phyloP scores from a whole-genome alignment of 1,284 basidiomycete species.

The Boletus albobrunnescens region DNA sequence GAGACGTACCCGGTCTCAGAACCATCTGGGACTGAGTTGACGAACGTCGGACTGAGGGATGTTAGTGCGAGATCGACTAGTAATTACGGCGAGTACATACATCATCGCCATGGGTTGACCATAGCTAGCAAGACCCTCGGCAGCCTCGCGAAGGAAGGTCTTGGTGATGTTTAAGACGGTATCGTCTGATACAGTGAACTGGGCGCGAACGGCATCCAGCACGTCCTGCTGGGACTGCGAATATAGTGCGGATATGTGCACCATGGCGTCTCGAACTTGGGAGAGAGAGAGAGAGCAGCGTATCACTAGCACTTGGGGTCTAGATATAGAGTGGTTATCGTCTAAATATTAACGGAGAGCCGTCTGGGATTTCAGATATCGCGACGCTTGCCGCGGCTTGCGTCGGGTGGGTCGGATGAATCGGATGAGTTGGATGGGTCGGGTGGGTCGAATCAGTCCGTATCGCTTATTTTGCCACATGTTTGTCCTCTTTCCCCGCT shows the following conservation, averaged over 20 bases:
- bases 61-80: constrained; percentile 10
- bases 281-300: background rate
- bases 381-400: too few species aligned
- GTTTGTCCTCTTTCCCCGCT: too few species aligned
- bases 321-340: background rate
- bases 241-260: constrained; percentile 13
- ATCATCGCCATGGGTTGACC: constrained; percentile 88
- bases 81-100: constrained; percentile 37
- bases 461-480: too few species aligned
- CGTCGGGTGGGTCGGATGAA: too few species aligned
- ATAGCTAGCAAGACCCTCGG: constrained; percentile 66
- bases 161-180: constrained; percentile 67
- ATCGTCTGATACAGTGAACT: constrained; percentile 65
- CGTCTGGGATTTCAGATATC: too few species aligned
- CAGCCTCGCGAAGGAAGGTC: constrained; percentile 77
- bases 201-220: constrained; percentile 53
- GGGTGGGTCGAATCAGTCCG: too few species aligned
- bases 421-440: too few species aligned
- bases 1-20: constrained; percentile 80
- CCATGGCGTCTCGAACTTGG: constrained; percentile 12
- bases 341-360: too few species aligned
- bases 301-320: background rate
- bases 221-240: constrained; percentile 21
- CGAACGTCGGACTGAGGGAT: constrained; percentile 72
- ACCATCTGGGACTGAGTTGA: constrained; percentile 87